Base-by-base conservation (phyloP, 371 early-diverging fungal genomes). In the Enteropsectra breve region DNA sequence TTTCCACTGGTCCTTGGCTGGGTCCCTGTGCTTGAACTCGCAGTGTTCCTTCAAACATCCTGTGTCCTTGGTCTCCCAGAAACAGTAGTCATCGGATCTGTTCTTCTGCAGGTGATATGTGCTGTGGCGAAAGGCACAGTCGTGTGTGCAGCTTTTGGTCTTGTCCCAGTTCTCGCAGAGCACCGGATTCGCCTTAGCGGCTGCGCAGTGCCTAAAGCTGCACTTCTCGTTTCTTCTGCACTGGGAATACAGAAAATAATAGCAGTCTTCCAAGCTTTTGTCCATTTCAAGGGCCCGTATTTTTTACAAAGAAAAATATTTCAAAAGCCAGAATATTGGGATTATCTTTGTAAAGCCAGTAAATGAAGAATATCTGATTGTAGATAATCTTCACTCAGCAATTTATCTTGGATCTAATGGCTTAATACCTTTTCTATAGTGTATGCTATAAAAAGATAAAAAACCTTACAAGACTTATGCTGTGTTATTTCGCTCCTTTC, bases 161-260 rank as follows among this genome's bases (percentile, higher is more conserved):
- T 59, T 47, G 3, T 52, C 55, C 78, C 78, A 80, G 24, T 56
- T 70, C 32, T 46, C 68, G 53, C 81, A 80, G 18, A 74, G 57
- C 5, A 66, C 60, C 18, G 54, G 5, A 66, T 68, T 71, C 18
- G 66, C 55, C 61, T 77, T 80, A 24, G 74, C 72, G 13, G 26
- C 18, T 33, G 26, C 30, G 49, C 62, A 72, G 63, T 80, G 81
- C 52, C 81, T 63, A 68, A 61, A 78, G 37, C 29, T 46, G 57
- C 81, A 80, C 3, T 52, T 59, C 1, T 56, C 46, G 47, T 57
- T 62, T 54, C 66, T 52, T 33, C 72, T 70, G 63, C 81, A 80
- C 6, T 36, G 48, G 6, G 78, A 76, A 47, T 76, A 76, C 18
- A 80, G 66, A 69, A 73, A 80, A 66, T 77, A 80, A 67, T 78